Conservation (phyloP, 192 early-diverging fungal genomes). For the Umbelopsis isabellina region DNA sequence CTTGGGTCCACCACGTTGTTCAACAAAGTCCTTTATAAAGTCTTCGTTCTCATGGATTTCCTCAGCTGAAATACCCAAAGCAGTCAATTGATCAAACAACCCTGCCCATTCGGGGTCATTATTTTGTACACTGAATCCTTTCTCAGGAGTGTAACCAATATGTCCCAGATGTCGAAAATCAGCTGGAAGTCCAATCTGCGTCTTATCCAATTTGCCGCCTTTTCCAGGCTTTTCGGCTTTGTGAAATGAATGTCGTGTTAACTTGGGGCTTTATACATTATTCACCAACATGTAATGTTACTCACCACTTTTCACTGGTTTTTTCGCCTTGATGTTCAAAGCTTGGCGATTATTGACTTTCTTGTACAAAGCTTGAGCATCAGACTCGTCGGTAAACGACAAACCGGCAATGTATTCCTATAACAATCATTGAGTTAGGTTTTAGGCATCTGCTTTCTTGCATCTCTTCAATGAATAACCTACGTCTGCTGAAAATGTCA, state of each 20-base stretch:
- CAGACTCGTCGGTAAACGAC: slow-evolving; percentile 71
- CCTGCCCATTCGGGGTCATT: slow-evolving; percentile 72
- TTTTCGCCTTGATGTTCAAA: slow-evolving; percentile 22
- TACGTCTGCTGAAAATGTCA: slow-evolving; percentile 73
- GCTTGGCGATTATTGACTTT: slow-evolving; percentile 61
- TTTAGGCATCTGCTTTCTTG: background rate
- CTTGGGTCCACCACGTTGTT: slow-evolving; percentile 63
- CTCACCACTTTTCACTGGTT: slow-evolving; percentile 17
- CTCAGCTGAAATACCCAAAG: slow-evolving; percentile 63
- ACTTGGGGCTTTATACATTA: too few species aligned
- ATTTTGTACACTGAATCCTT: slow-evolving; percentile 67
- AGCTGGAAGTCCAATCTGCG: slow-evolving; percentile 60
- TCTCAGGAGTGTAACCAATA: slow-evolving; percentile 61
- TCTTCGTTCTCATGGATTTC: slow-evolving; percentile 67
- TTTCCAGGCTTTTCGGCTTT: slow-evolving; percentile 45
- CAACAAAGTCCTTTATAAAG: slow-evolving; percentile 72
- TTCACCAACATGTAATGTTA: background rate
- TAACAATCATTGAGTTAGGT: background rate
- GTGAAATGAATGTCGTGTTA: background rate
- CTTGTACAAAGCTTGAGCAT: slow-evolving; percentile 65
- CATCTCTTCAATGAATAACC: slow-evolving; percentile 3
- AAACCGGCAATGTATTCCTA: slow-evolving; percentile 68
- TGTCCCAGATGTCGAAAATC: slow-evolving; percentile 65
- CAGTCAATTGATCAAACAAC: slow-evolving; percentile 69
- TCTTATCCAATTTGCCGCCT: slow-evolving; percentile 60